phyloP scores from a whole-genome alignment of 805 yeast species.

The Candida insectorum region DNA sequence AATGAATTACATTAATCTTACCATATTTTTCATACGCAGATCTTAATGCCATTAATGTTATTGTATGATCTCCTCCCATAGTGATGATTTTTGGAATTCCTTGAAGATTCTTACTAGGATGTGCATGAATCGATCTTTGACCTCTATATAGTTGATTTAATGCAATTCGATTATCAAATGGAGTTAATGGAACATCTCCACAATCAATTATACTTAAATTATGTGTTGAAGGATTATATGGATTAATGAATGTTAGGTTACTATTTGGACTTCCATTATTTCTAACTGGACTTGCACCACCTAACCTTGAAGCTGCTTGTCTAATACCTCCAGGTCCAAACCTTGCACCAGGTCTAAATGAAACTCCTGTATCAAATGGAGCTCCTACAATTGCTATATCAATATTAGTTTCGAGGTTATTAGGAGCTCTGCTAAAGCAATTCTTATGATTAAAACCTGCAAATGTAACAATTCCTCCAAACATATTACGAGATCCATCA shows the following conservation, averaged over 20 bases:
- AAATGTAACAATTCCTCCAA: constrained; percentile 54
- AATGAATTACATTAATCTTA: constrained; percentile 52
- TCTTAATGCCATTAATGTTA: constrained; percentile 48
- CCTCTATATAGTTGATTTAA: constrained; percentile 61
- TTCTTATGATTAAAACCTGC: constrained; percentile 46
- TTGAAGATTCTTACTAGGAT: constrained; percentile 7
- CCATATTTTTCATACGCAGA: constrained; percentile 50
- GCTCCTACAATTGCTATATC: constrained; percentile 60
- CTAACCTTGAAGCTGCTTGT: constrained; percentile 43
- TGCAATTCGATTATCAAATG: constrained; percentile 64
- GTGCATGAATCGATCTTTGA: constrained; percentile 39
- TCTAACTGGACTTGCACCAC: constrained; percentile 26
- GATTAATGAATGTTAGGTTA: constrained; percentile 43
- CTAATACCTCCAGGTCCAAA: constrained; percentile 57
- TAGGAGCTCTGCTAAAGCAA: constrained; percentile 32
- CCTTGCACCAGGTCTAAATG: constrained; percentile 56
- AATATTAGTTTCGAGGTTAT: constrained; percentile 8
- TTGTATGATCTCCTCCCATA: constrained; percentile 62
- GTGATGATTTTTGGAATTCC: constrained; percentile 40
- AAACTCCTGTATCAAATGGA: constrained; percentile 56
- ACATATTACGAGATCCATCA: constrained; percentile 17
- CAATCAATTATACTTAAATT: constrained; percentile 55
- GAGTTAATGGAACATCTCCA: constrained; percentile 66
- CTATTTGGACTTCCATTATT: constrained; percentile 32
- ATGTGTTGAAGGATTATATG: constrained; percentile 43